A percentile compares a stretch with the other conserved stretches of the same genome.
phyloP scores from a whole-genome alignment of 1,139 yeast genomes.

The Taphrina betulina region DNA sequence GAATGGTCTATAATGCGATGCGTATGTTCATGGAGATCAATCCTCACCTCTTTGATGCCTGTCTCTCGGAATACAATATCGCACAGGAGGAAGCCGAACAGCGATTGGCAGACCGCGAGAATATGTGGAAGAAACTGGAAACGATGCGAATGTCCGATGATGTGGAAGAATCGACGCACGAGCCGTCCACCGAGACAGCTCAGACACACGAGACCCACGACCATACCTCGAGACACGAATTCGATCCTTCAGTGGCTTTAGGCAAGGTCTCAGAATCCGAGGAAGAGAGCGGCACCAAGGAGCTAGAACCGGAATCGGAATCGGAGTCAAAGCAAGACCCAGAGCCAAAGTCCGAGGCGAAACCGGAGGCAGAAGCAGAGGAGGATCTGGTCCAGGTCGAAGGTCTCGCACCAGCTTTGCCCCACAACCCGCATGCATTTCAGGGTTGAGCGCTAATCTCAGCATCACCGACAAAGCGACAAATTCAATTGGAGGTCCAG shows the following conservation, averaged over 20 bases:
- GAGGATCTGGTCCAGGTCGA: conserved; percentile 4
- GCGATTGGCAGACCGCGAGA: conserved; percentile 36
- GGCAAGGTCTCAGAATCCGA: no score
- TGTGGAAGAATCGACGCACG: background rate
- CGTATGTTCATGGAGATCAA: conserved; percentile 92
- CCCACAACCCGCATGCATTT: background rate
- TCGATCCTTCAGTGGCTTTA: no score
- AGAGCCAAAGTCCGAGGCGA: no score
- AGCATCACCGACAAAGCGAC: no score
- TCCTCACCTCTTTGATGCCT: conserved; percentile 86
- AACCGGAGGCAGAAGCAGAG: no score
- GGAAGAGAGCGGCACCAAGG: no score
- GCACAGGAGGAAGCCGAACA: conserved; percentile 58
- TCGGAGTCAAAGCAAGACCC: no score
- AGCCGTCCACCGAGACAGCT: background rate
- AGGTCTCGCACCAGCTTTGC: conserved; percentile 17
- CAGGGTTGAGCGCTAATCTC: no score
- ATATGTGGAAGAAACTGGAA: conserved; percentile 38
- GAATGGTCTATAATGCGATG: conserved; percentile 84
- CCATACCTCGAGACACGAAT: no score
- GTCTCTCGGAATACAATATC: conserved; percentile 75
- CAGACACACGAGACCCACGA: no score
- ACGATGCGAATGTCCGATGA: conserved; percentile 28
- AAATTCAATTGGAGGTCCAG: no score
- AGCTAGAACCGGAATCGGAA: no score